Conservation (phyloP, 805 yeast species). For the Yarrowia sp. region DNA sequence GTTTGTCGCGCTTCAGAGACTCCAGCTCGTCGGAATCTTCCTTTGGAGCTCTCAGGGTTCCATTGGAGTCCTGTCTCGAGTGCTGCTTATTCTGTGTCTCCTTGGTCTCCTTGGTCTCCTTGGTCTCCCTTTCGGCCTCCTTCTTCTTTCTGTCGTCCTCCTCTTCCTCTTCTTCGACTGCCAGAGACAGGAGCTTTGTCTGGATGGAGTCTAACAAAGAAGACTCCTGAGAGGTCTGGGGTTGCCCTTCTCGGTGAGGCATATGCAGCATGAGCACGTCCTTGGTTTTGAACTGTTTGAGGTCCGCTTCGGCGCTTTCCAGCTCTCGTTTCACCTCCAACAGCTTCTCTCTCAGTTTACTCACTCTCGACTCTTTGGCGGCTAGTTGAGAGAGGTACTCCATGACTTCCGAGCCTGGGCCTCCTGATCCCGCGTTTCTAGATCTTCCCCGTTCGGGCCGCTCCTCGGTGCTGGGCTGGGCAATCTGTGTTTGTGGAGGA, state of each 20-base stretch:
- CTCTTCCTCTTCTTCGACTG: constrained; percentile 19
- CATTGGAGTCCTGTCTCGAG: background rate
- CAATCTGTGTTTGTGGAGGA: constrained; percentile 1
- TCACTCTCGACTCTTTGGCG: constrained; percentile 51
- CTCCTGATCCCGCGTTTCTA: constrained; percentile 2
- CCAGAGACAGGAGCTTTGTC: constrained; percentile 24
- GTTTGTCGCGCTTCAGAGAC: background rate
- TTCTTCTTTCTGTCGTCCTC: constrained; percentile 1
- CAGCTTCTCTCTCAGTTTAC: constrained; percentile 49
- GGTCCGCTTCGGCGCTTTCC: constrained; percentile 51
- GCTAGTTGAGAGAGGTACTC: constrained; percentile 51
- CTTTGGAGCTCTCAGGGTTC: constrained; percentile 1
- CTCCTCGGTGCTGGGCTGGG: background rate
- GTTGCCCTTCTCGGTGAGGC: constrained; percentile 26
- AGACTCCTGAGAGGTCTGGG: background rate
- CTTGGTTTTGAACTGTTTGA: constrained; percentile 46
- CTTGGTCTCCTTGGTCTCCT: background rate
- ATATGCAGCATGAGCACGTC: constrained; percentile 42
- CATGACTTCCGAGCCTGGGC: constrained; percentile 29
- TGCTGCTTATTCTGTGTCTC: background rate
- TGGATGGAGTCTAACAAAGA: constrained; percentile 21
- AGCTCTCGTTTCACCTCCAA: constrained; percentile 47
- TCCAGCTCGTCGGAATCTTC: background rate
- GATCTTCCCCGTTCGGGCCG: constrained; percentile 6
- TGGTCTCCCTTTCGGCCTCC: background rate